Base-by-base conservation (phyloP, 805 yeast genomes). In the Candida koratica region DNA sequence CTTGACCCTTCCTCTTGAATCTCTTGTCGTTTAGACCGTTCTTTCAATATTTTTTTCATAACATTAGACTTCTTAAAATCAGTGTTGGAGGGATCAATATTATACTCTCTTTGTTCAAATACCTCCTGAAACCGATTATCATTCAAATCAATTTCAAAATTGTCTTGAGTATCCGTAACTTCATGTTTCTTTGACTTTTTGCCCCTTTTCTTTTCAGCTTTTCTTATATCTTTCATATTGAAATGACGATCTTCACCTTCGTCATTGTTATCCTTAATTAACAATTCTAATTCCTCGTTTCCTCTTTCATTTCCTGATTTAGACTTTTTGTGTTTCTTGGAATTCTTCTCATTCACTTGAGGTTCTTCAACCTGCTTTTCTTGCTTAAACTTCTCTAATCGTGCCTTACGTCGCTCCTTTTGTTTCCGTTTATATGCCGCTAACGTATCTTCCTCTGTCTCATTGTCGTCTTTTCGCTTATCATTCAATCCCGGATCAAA, bases 51-150 rank as follows among this genome's bases (percentile, higher is more conserved):
- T 57, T 81, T 72, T 54, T 81, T 80, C 95, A 90, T 89, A 17
- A 93, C 87, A 12, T 77, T 66, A 1, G 97, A 89, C 60, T 81
- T 78, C 64, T 84, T 88, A 69, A 76, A 90, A 56, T 86, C 95
- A n/a, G 94, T 84, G 52, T 73, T 79, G 14, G 94, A 81, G 15
- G 97, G 95, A 60, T 94, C 98, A 55, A 94, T 88, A 9, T 96
- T 96, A 61, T 78, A 93, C 43, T 83, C 93, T 44, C 85, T 96
- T 43, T 78, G 81, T 51, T 87, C 90, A 56, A 88, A 88, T 73
- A 86, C 76, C 55, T 84, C 97, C 49, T 72, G 72, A 68, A 93
- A 93, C 64, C 98, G 81, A 11, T 83, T 79, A 68, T 93, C 98
- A 27, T 69, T 67, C 51, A 85, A 75, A 51, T 86, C 88, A 28